Base-by-base conservation (phyloP, 225 moss, liverwort and hornwort species). In the Sphagnum tenellum region DNA sequence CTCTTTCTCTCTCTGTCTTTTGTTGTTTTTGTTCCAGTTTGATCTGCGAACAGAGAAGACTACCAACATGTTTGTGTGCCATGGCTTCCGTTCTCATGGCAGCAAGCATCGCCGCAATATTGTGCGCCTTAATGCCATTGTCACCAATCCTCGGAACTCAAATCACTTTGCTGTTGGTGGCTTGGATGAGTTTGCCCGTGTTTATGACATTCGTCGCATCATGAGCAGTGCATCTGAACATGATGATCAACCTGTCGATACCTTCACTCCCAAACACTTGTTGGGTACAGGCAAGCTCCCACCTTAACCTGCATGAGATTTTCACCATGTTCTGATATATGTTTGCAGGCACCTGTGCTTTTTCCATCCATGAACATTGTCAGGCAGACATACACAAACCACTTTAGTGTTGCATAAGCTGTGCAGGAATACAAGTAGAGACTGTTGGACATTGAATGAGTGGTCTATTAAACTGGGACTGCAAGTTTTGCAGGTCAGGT, bases 121-220 rank as follows among this genome's bases (percentile, higher is more conserved):
- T 45, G 78, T 89, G 57, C 67, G 75, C 55, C 80, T 96, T 13
- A 90, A 90, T 76, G 76, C 89, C 9, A 92, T 96, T 55, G 92
- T 79, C 3, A 85, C 90, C 78, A 85, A 92, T 61, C 86, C 95
- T 9, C 71, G 79, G 56, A 96, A 96, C 63, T 69, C 81, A 44
- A 85, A 92, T 59, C 85, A 83, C 71, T 96, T 96, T 71, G 72
- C 95, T 11, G 82, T 96, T 8, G 92, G 89, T 9, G 95, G 95
- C 7, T 84, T 86, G 54, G 92, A 82, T 66, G 76, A 80, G 50
- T 87, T 71, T 62, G 79, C 82, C 3, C 69, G 86, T 64, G 73
- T 87, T 62, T 87, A 95, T 72, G 89, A 95, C 64, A 74, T 95
- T 66, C 81, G 91, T 13, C 84, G 82, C 45, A 70, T 88, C 51